Conservation (phyloP, 2,329 filamentous ascomycete species). For the Ustulina deusta region DNA sequence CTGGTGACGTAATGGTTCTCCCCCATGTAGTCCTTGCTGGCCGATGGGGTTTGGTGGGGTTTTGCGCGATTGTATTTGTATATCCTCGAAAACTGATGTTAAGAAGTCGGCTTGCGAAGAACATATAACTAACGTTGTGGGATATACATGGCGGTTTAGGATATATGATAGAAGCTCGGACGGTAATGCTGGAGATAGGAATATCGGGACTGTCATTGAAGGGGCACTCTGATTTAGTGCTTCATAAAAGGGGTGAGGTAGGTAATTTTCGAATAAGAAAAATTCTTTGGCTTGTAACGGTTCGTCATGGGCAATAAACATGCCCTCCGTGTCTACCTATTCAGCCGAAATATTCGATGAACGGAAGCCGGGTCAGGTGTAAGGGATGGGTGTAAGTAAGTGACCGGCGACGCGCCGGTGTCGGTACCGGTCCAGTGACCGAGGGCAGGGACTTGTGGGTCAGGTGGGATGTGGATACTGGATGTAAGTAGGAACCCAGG, state of each 20-base stretch:
- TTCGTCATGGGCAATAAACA: neutral
- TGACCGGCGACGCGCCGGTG: conserved; percentile 4
- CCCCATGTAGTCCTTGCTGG: conserved; percentile 33
- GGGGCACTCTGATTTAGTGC: neutral
- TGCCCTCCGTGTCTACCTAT: neutral
- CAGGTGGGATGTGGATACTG: conserved; percentile 7
- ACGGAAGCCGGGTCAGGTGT: neutral
- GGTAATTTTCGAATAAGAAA: neutral
- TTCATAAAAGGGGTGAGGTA: neutral
- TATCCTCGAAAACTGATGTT: conserved; percentile 64
- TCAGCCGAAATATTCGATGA: conserved; percentile 1
- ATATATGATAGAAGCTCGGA: conserved; percentile 74
- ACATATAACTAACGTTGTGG: conserved; percentile 79
- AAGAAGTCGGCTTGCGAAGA: conserved; percentile 74
- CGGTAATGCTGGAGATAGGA: conserved; percentile 66
- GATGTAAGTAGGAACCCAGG: neutral
- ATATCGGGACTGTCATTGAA: conserved; percentile 48
- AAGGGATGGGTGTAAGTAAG: conserved; percentile 7
- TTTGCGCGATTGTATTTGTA: conserved; percentile 46
- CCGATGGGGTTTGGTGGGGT: conserved; percentile 25
- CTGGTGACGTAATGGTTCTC: conserved; percentile 17
- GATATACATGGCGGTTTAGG: conserved; percentile 65
- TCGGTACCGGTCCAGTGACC: conserved; percentile 9
- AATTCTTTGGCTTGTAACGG: neutral
- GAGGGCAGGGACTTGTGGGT: conserved; percentile 10